Conservation (phyloP, 2,329 filamentous ascomycete genomes). For the Hortaea werneckii region DNA sequence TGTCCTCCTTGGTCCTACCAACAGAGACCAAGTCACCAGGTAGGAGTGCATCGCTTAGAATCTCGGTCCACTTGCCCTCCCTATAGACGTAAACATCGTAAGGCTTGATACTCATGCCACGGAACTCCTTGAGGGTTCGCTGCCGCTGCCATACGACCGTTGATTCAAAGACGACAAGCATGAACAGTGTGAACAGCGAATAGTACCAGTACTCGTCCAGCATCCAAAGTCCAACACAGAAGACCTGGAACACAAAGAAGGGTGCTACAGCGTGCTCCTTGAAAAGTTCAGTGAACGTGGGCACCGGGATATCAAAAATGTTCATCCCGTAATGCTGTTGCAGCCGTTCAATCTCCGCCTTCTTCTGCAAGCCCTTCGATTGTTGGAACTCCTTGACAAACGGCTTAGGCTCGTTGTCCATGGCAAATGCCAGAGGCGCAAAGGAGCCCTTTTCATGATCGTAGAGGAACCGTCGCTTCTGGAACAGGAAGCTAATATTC, state of each 20-base stretch:
- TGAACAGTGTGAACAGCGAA: conserved; percentile 95
- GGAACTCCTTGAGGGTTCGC: conserved; percentile 89
- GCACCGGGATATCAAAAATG: conserved; percentile 94
- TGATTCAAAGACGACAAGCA: conserved; percentile 95
- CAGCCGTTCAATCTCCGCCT: conserved; percentile 66
- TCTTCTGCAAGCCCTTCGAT: conserved; percentile 62
- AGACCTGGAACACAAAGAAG: conserved; percentile 98
- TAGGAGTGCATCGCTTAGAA: conserved; percentile 81
- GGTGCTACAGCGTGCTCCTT: conserved; percentile 96
- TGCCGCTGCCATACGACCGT: conserved; percentile 99
- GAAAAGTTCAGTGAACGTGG: conserved; percentile 90
- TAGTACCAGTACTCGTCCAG: conserved; percentile 99
- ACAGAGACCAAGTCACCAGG: conserved; percentile 91
- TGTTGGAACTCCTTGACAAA: conserved; percentile 67
- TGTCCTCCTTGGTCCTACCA: conserved; percentile 88
- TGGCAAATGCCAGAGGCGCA: conserved; percentile 67
- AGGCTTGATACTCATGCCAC: conserved; percentile 98
- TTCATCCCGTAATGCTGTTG: conserved; percentile 93
- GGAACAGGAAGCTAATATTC: conserved; percentile 84
- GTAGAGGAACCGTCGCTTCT: conserved; percentile 94
- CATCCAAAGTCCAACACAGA: conserved; percentile 97
- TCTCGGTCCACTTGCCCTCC: conserved; percentile 75
- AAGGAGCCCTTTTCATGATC: conserved; percentile 63
- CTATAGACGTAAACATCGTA: conserved; percentile 91
- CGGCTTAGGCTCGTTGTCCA: conserved; percentile 80